phyloP scores from a whole-genome alignment of 129 eudicot species.

The Tagetes erecta region DNA sequence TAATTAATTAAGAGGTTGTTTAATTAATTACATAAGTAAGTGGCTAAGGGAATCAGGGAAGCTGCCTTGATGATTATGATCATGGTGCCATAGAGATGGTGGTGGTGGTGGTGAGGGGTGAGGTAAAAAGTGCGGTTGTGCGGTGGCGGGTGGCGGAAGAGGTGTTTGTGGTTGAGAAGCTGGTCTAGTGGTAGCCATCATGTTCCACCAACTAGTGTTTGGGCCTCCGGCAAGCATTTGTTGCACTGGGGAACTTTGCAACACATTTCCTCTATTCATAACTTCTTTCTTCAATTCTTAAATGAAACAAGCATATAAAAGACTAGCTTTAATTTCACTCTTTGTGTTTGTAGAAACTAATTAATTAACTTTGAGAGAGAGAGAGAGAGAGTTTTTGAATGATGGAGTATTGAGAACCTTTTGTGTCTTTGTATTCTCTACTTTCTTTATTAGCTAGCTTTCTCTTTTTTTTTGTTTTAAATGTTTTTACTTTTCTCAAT shows the following conservation, averaged over 20 bases:
- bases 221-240: slow-evolving; percentile 74
- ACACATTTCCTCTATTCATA: slow-evolving; percentile 69
- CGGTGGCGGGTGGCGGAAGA: slow-evolving; percentile 34
- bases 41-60: slow-evolving; percentile 76
- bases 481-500: slow-evolving; percentile 45
- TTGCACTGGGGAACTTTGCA: slow-evolving; percentile 80
- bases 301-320: slow-evolving; percentile 19
- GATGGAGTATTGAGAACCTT: slow-evolving; percentile 62
- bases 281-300: background rate
- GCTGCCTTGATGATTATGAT: slow-evolving; percentile 25
- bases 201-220: slow-evolving; percentile 63
- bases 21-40: slow-evolving; percentile 58
- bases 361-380: slow-evolving; percentile 33
- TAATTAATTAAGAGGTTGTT: too few species aligned
- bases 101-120: slow-evolving; percentile 40
- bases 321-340: slow-evolving; percentile 26
- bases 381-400: slow-evolving; percentile 45
- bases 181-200: slow-evolving; percentile 46
- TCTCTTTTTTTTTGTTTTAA: slow-evolving; percentile 43
- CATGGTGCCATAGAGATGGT: slow-evolving; percentile 50
- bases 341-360: slow-evolving; percentile 47
- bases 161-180: slow-evolving; percentile 32
- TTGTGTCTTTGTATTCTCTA: slow-evolving; percentile 49
- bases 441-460: slow-evolving; percentile 57
- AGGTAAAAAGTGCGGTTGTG: slow-evolving; percentile 37